Evolutionary conservation across 2,329 filamentous ascomycete genomes (phyloP).

Genomic region (Aspergillus thermomutatus): DNA sequence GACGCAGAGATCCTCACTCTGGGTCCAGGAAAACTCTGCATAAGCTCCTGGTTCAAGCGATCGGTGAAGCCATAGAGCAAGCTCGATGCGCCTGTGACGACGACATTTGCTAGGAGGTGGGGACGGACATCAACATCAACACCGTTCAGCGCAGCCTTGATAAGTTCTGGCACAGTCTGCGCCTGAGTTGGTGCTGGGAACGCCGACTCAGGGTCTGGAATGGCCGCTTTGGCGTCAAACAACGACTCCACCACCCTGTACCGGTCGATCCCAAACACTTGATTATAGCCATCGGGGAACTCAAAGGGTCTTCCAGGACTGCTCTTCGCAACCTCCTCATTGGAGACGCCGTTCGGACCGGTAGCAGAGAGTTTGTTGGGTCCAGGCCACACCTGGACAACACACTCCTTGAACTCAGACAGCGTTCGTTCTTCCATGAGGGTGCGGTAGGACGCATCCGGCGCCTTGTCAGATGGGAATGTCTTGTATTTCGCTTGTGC

Average conservation of each 20-base stretch:
- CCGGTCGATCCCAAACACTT: constrained; percentile 86
- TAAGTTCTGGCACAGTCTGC: constrained; percentile 79
- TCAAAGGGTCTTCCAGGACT: constrained; percentile 86
- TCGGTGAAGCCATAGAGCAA: constrained; percentile 91
- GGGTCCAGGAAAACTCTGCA: constrained; percentile 75
- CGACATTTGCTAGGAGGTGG: constrained; percentile 80
- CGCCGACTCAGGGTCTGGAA: constrained; percentile 46
- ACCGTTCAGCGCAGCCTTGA: constrained; percentile 70
- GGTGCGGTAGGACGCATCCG: constrained; percentile 68
- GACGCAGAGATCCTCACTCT: constrained; percentile 86
- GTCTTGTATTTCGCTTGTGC: constrained; percentile 72
- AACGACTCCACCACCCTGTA: constrained; percentile 84
- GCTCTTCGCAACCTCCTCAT: constrained; percentile 70
- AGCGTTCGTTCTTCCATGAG: constrained; percentile 91
- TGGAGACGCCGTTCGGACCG: constrained; percentile 55
- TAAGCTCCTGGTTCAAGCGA: constrained; percentile 79
- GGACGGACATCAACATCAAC: constrained; percentile 88
- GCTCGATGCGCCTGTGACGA: constrained; percentile 85
- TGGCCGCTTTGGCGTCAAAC: constrained; percentile 80
- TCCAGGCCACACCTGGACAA: constrained; percentile 89
- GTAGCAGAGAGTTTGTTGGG: constrained; percentile 61
- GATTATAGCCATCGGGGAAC: constrained; percentile 95
- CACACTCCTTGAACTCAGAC: constrained; percentile 95
- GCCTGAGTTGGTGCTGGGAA: constrained; percentile 59
- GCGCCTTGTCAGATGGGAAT: constrained; percentile 59